Evolutionary conservation across 257 asterid genomes (phyloP), one percentile per base, ranked within the genome.

Genomic region (Fraxinus quadrangulata): DNA sequence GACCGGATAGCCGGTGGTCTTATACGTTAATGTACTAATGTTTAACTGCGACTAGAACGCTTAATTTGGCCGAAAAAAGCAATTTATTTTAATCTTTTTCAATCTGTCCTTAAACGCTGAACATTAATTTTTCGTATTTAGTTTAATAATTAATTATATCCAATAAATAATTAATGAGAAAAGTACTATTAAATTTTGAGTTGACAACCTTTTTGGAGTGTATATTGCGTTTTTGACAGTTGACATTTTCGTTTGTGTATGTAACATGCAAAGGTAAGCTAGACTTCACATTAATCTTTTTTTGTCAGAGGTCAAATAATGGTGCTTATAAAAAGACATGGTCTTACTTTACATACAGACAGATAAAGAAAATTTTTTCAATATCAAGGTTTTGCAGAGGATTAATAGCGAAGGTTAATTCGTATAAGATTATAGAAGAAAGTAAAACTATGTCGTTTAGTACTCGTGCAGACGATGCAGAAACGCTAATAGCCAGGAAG

Each of bases 181-280:
- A 73, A n/a, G 14, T 5, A 8, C 17, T 13, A 65, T 59, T 6
- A 17, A 54, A 9, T 34, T 37, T 42, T 7, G 5, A 79, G 78
- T 65, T 80, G 84, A 82, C 81, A 9, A 70, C 21, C 21, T 40
- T 74, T 31, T 24, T 19, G 23, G 72, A 23, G 56, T 56, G 73
- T 72, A 51, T 30, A 61, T 76, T 61, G 76, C 78, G 75, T 74
- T 34, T 73, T 79, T 81, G 77, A 82, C 71, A 81, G 85, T 86
- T 86, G 90, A 86, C 88, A 82, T 82, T 81, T 85, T 80, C 76
- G 31, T 73, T 42, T 83, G 76, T 72, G 77, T 78, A 47, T 67
- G 83, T 69, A 78, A 85, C 84, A 86, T 86, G 85, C 78, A 70
- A 84, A 74, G 70, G 78, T 73, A 72, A 71, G 79, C 75, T 77